Base-by-base conservation (phyloP, 768 basidiomycete genomes). In the Hemileccinum impolitum region DNA sequence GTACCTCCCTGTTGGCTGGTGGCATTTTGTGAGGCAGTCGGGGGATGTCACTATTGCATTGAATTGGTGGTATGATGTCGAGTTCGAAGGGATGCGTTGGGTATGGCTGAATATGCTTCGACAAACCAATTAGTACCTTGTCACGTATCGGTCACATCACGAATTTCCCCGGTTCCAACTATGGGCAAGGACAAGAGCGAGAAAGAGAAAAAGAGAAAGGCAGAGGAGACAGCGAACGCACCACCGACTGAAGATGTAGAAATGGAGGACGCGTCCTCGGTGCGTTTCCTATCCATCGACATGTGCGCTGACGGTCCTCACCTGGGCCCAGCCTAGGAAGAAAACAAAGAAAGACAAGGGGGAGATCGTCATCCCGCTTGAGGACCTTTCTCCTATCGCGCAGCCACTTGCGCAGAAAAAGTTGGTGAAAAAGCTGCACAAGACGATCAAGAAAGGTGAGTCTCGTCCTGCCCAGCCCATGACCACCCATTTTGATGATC, bases 1-100 rank as follows among this genome's bases (percentile, higher is more conserved):
- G 17, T 95, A 92, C 67, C 79, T 96, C 17, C 94, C 94, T n/a
- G 79, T 86, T 5, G 85, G 90, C 0, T 96, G 94, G 94, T 95
- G 87, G 86, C 94, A 95, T 63, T 79, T 90, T 60, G 91, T 95
- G 31, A 75, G 81, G 35, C 94, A 96, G 62, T 71, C 77, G 4
- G 77, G 75, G 4, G 71, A 75, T 51, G 71, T 74, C 19, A 82
- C 79, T 1, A 80, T 92, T 50, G 88, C 89, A 2, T 58, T 90
- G 18, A 94, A 94, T 60, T 92, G 87, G 84, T 94, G 90, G 90
- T 91, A 90, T 63, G 90, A 94, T 58, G 76, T 85, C 55, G 86
- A 90, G 62, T 77, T 84, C 64, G 69, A 75, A 47, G 88, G 90
- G 13, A 77, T 79, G 71, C 68, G 76, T 7, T 91, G 88, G 87